Evolutionary conservation across 164 flowering plant species (phyloP).

Genomic region (Saururus chinensis): DNA sequence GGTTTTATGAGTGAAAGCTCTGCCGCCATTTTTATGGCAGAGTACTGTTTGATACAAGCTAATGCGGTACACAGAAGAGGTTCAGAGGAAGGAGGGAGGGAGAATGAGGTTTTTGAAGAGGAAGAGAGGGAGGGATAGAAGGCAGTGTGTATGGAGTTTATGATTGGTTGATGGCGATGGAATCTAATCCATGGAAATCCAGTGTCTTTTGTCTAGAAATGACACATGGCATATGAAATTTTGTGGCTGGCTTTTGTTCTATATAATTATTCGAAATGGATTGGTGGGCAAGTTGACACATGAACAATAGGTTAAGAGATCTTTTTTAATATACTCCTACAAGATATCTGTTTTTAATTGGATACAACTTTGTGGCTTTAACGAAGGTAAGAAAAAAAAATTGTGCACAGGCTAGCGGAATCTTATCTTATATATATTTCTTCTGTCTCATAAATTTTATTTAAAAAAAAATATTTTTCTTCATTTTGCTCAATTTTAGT

Average conservation of each 20-base stretch:
- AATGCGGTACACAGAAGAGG: neutral
- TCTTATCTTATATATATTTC: no score
- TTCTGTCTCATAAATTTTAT: no score
- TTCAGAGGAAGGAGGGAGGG: slow-evolving; percentile 1
- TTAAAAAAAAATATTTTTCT: no score
- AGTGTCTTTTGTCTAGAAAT: slow-evolving; percentile 14
- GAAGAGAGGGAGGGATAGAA: slow-evolving; percentile 11
- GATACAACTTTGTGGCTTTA: no score
- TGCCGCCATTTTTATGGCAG: slow-evolving; percentile 37
- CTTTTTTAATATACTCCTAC: no score
- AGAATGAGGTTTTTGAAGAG: neutral
- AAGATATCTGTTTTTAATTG: no score
- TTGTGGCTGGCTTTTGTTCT: neutral
- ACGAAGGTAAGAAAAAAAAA: no score
- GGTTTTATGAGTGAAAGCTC: slow-evolving; percentile 77
- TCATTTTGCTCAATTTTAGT: no score
- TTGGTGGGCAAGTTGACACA: neutral
- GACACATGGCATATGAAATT: slow-evolving; percentile 46
- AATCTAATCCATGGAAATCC: slow-evolving; percentile 76
- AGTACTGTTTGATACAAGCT: neutral
- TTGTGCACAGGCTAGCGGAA: no score
- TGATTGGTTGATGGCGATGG: slow-evolving; percentile 18
- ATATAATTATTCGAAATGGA: neutral
- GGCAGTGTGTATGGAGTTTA: slow-evolving; percentile 1
- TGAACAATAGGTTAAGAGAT: no score